These are phyloP conservation scores for Drechslera avenae DNA, from an alignment of 2,329 filamentous ascomycete genomes.

Conservation along the genomic window DNA sequence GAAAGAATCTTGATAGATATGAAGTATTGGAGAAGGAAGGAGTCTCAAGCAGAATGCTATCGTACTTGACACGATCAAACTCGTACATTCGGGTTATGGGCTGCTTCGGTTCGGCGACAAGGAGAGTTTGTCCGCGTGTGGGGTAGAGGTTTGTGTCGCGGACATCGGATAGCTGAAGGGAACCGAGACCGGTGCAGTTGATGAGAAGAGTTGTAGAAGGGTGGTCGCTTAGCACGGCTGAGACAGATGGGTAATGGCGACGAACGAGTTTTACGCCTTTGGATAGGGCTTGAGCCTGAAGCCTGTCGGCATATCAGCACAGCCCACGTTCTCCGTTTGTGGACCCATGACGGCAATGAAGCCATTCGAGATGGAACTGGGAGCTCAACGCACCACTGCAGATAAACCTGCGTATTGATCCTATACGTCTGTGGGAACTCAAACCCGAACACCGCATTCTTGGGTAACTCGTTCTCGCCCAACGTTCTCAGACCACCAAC, in stretches of 20 bases:
- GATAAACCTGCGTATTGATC: slow-evolving; percentile 47
- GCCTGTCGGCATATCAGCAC: slow-evolving; percentile 23
- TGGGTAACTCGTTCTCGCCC: slow-evolving; percentile 36
- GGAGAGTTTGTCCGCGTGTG: slow-evolving; percentile 76
- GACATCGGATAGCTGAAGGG: slow-evolving; percentile 80
- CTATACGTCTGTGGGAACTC: slow-evolving; percentile 46
- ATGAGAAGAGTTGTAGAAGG: slow-evolving; percentile 72
- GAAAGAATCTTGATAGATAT: neutral
- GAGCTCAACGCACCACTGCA: slow-evolving; percentile 39
- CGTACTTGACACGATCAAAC: slow-evolving; percentile 19
- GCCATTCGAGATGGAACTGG: neutral
- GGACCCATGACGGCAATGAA: too few relatives aligned
- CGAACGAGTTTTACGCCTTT: slow-evolving; percentile 65
- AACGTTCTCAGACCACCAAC: slow-evolving; percentile 46
- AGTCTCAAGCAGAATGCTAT: neutral
- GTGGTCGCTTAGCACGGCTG: slow-evolving; percentile 67
- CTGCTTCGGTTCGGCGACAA: slow-evolving; percentile 62
- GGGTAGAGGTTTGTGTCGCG: slow-evolving; percentile 75
- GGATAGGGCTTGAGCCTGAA: slow-evolving; percentile 69
- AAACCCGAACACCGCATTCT: slow-evolving; percentile 46
- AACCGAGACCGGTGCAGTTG: slow-evolving; percentile 83
- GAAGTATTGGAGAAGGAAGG: neutral
- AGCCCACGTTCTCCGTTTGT: too few relatives aligned
- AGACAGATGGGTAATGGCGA: slow-evolving; percentile 64
- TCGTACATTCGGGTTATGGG: slow-evolving; percentile 50